Base-by-base conservation (phyloP, 169 alveolate genomes). In the Eimeria brunetti region DNA sequence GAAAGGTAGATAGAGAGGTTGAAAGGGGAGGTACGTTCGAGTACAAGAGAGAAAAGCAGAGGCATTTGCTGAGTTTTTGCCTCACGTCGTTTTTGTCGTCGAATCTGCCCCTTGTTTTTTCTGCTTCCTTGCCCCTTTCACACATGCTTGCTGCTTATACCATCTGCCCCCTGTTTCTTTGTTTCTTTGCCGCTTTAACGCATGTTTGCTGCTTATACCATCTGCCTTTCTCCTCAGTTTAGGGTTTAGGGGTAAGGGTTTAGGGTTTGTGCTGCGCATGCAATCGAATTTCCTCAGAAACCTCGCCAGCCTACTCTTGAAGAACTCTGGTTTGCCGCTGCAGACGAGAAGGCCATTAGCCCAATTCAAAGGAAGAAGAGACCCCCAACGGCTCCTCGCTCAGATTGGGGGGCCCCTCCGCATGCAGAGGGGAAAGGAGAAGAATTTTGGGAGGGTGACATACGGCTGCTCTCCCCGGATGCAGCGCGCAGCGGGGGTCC, bases 261-360 rank as follows among this genome's bases (percentile, higher is more conserved):
- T 0, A 71, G 14, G 14, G 1, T 33, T 53, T 71, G 81, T 71
- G 81, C 38, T 71, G 81, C 20, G 81, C 81, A 0, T 30, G 12
- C 14, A 3, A 71, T 36, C 53, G 81, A 36, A 71, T 22, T 9
- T 38, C 51, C 75, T 30, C 75, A 83, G 90, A 53, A 33, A 33
- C n/a, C 46, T n/a, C 73, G 2, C 27, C 49, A 56, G 73, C 90
- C 71, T 33, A 56, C 73, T 12, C 73, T 53, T 1, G 75, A 53
- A 75, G 73, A 83, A n/a, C 75, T 49, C 24, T 83, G 90, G 90
- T 49, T 56, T 49, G 90, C 90, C 8, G 75, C 90, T 33, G 22
- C 51, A 49, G 30, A 30, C 33, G 62, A 83, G 27, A 30, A 30
- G 9, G 78, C 78, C 44, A 9, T 14, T 11, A 56, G 16, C 14